Conservation (phyloP, 2,329 filamentous ascomycete genomes). For the Cryphonectria nitschkei region DNA sequence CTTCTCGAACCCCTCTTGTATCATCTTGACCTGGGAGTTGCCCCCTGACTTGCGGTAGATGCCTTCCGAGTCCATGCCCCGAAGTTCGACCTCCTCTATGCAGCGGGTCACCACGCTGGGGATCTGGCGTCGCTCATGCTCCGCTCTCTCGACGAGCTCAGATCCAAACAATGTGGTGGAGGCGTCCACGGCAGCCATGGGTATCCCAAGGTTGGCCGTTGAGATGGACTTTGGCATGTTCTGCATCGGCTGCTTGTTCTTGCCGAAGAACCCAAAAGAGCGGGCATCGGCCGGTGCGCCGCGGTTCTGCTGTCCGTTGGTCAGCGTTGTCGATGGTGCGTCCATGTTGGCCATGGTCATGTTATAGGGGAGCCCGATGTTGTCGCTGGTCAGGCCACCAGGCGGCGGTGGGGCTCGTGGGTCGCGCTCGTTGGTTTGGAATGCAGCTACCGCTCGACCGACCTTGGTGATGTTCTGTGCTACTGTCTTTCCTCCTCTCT, state of each 20-base stretch:
- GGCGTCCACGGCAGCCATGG: conserved; percentile 49
- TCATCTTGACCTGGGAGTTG: conserved; percentile 84
- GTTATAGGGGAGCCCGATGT: conserved; percentile 71
- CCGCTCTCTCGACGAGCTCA: conserved; percentile 82
- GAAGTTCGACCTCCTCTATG: conserved; percentile 93
- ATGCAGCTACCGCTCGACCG: conserved; percentile 84
- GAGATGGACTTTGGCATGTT: conserved; percentile 59
- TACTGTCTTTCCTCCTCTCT: conserved; percentile 91
- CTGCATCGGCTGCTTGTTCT: conserved; percentile 42
- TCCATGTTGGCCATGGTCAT: conserved; percentile 64
- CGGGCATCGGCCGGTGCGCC: conserved; percentile 48
- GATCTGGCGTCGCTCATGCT: conserved; percentile 86
- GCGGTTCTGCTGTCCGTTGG: conserved; percentile 33
- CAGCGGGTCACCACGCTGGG: conserved; percentile 90
- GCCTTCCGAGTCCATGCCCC: conserved; percentile 96
- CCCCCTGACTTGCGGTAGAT: conserved; percentile 98
- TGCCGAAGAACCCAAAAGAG: conserved; percentile 74
- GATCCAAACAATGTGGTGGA: conserved; percentile 79
- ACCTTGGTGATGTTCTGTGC: conserved; percentile 94
- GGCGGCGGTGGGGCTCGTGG: conserved; percentile 41
- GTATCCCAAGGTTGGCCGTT: conserved; percentile 44
- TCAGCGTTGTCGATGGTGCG: conserved; percentile 41
- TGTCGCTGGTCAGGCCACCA: conserved; percentile 61
- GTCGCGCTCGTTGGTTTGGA: conserved; percentile 44
- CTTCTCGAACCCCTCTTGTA: conserved; percentile 90